Base-by-base conservation (phyloP, 805 yeast genomes). In the Starmerella bacillaris region DNA sequence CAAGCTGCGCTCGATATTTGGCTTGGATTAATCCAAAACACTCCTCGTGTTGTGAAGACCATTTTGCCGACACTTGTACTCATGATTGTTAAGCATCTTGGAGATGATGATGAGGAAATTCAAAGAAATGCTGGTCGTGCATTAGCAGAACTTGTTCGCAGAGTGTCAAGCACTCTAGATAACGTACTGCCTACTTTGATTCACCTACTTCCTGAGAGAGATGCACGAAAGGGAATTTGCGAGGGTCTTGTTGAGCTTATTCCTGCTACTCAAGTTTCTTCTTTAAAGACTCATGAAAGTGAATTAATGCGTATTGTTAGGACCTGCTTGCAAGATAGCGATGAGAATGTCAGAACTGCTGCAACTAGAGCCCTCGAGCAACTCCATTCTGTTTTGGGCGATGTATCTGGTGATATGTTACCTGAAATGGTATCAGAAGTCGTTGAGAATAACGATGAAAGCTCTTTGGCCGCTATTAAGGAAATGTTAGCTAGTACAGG, bases 1-100 rank as follows among this genome's bases (percentile, higher is more conserved):
- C 72, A 72, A 44, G 78, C 92, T 18, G 74, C 96, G 9, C 71
- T 80, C 40, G 94, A 89, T 49, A 82, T 89, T 31, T 89, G 99
- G 99, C 84, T 84, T 59, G 82, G 94, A 0, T 64, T 89, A 51
- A 95, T 89, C 34, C 78, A 93, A 32, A 89, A 89, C 54, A 89
- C 98, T 17, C 96, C 98, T 29, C 73, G 78, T 51, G 79, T 94
- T 3, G 77, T 89, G 31, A 86, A 79, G 61, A 95, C 84, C 55
- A 82, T 89, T 41, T 58, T 89, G 42, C 92, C 94, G 21, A 65
- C 82, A 4, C 69, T 89, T 44, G 78, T 89, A 4, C 68, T 68
- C 40, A 68, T 80, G 48, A 74, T 89, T 50, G 80, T 89, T 39
- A 70, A 74, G 46, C 69, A 82, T 50, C 65, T 89, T 54, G 92